phyloP scores from a whole-genome alignment of 768 basidiomycete genomes.

The Amanita rimosa region DNA sequence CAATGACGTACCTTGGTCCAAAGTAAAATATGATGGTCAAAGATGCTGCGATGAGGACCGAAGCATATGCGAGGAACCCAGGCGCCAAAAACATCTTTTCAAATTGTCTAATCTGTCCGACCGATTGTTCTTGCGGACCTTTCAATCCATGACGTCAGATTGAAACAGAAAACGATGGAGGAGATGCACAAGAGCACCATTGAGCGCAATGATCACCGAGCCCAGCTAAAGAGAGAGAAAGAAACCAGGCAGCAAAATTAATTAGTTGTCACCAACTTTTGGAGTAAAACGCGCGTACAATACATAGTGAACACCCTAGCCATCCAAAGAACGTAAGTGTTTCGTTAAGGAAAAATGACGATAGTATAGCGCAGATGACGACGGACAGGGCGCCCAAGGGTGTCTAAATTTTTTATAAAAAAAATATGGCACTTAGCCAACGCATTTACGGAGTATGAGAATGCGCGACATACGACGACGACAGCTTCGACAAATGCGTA shows the following conservation, averaged over 20 bases:
- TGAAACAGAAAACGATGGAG: slow-evolving; percentile 15
- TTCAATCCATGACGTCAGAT: background rate
- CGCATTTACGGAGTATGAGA: background rate
- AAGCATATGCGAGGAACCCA: slow-evolving; percentile 66
- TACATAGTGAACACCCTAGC: slow-evolving; percentile 88
- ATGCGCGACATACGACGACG: slow-evolving; percentile 58
- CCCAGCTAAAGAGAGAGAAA: slow-evolving; percentile 42
- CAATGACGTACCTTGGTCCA: slow-evolving; percentile 51
- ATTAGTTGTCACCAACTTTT: too few relatives aligned
- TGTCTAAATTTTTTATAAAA: slow-evolving; percentile 58
- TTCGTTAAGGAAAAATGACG: slow-evolving; percentile 89
- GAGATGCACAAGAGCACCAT: slow-evolving; percentile 34
- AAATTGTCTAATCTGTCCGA: slow-evolving; percentile 63
- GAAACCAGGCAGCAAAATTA: background rate
- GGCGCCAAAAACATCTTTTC: slow-evolving; percentile 71
- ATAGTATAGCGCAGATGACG: slow-evolving; percentile 88
- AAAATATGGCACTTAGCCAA: background rate
- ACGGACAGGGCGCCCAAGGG: slow-evolving; percentile 95
- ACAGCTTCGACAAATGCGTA: slow-evolving; percentile 91
- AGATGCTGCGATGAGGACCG: slow-evolving; percentile 52
- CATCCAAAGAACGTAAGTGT: slow-evolving; percentile 93
- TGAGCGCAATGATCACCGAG: slow-evolving; percentile 83
- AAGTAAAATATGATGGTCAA: slow-evolving; percentile 74
- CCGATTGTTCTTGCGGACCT: slow-evolving; percentile 62
- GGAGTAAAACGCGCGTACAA: slow-evolving; percentile 50